Conservation (phyloP, 495 filamentous ascomycete genomes). For the Penicilliopsis zonata region DNA sequence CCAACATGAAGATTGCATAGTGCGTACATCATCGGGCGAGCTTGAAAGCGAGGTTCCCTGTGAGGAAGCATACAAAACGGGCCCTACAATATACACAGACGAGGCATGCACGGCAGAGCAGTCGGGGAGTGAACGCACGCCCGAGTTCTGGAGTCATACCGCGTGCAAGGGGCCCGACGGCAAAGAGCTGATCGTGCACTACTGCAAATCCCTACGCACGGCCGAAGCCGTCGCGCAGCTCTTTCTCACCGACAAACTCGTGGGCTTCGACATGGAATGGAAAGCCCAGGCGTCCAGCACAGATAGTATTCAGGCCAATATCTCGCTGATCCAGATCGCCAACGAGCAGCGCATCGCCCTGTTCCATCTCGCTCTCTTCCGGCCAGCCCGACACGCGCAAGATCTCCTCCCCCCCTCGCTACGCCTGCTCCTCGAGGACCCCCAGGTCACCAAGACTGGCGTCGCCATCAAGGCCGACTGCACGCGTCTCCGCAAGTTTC, state of each 20-base stretch:
- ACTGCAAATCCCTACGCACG: conserved; percentile 53
- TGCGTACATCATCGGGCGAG: no score
- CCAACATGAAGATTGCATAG: no score
- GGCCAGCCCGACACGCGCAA: conserved; percentile 24
- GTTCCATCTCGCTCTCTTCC: conserved; percentile 63
- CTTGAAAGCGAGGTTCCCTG: no score
- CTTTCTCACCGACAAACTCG: conserved; percentile 54
- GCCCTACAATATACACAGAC: no score
- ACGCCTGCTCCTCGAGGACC: conserved; percentile 56
- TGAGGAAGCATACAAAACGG: no score
- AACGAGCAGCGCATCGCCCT: conserved; percentile 67
- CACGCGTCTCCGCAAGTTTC: conserved; percentile 52
- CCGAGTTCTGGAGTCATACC: conserved; percentile 52
- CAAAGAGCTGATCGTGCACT: conserved; percentile 52
- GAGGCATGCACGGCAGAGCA: no score
- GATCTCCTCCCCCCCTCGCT: conserved; percentile 60
- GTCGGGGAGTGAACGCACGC: no score
- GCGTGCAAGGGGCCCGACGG: conserved; percentile 43
- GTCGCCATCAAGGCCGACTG: conserved; percentile 65
- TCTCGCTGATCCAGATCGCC: conserved; percentile 72
- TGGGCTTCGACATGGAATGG: conserved; percentile 90
- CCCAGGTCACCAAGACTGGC: conserved; percentile 62
- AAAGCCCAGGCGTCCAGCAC: conserved; percentile 29
- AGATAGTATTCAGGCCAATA: conserved; percentile 45
- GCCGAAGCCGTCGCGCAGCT: conserved; percentile 55